These are phyloP conservation scores for Astragalus glycyphyllos DNA, from an alignment of 306 rosid genomes.

Conservation along the genomic window DNA sequence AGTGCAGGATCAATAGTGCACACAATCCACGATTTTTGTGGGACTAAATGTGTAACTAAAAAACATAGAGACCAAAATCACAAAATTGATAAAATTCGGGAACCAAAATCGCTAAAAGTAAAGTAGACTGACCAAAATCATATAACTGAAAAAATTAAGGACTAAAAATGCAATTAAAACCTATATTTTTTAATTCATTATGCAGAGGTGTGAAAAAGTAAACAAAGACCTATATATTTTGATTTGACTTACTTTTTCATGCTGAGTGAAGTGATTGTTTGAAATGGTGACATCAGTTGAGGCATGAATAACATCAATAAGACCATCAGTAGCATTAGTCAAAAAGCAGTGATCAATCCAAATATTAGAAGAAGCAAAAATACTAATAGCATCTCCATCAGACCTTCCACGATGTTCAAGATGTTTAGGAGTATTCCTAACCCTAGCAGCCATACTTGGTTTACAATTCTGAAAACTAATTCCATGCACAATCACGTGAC, in stretches of 20 bases:
- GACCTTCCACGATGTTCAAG: conserved; percentile 65
- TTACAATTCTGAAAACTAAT: conserved; percentile 84
- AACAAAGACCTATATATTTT: not conserved
- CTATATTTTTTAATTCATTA: too few species aligned
- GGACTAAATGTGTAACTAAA: too few species aligned
- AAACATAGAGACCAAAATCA: too few species aligned
- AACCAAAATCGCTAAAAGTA: too few species aligned
- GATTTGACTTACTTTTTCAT: conserved; percentile 65
- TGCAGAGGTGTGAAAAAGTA: too few species aligned
- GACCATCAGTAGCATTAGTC: conserved; percentile 71
- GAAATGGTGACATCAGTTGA: conserved; percentile 78
- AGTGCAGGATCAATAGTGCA: too few species aligned
- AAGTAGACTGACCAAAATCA: too few species aligned
- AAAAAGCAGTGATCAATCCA: conserved; percentile 91
- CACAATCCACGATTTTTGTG: too few species aligned
- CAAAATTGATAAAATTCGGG: too few species aligned
- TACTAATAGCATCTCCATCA: conserved; percentile 74
- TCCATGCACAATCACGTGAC: conserved; percentile 85
- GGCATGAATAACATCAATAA: conserved; percentile 71
- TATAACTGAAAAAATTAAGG: too few species aligned
- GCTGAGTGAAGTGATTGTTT: conserved; percentile 78
- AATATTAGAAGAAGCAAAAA: conserved; percentile 65
- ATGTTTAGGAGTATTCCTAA: conserved; percentile 59
- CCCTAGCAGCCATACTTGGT: conserved; percentile 55
- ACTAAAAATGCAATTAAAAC: too few species aligned